Base-by-base conservation (phyloP, 2,329 filamentous ascomycete genomes). In the Diplodia sapinea region DNA sequence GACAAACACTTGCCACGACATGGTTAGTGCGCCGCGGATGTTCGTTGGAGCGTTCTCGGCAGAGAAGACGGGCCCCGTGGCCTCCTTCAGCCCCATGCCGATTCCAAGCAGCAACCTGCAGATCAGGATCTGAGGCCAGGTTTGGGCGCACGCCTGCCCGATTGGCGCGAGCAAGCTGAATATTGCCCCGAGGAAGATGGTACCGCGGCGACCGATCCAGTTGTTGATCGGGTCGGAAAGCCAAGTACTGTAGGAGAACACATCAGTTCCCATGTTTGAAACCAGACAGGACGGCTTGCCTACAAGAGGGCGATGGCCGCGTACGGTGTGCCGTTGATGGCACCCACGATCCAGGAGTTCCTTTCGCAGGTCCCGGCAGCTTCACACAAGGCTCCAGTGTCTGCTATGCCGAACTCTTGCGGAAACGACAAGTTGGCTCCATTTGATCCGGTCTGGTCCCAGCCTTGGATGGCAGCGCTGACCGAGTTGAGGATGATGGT, bases 401-500 rank as follows among this genome's bases (percentile, higher is more conserved):
- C 70, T 13, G 71, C 85, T 63, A 90, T 83, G 17, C 81, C 80
- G 59, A 88, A 88, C 47, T 82, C 82, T 0, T 76, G 68, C 0
- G 87, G 87, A 70, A 89, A 89, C 64, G 84, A 85, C 70, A 90
- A 79, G 71, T 88, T 90, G 65, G 88, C 88, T 47, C 78, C 77
- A 69, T 80, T 66, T 2, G 65, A 66, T 13, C 65, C 51, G 5
- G 63, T 65, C 51, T 65, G 63, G 17, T 65, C 63, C 63, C 63
- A 65, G 3, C 55, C 88, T 67, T 82, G 79, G 12, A 91, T 88
- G 15, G 88, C 88, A 17, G 89, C 89, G 62, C 88, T 89, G 65
- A 91, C 86, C 43, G 89, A 90, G 76, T 88, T 90, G 29, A 87
- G 85, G 12, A 86, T 79, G 71, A 92, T 89, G 49, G 89, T 90